Base-by-base conservation (phyloP, 31 red algal genomes). In the Odonthalia washingtoniensis region DNA sequence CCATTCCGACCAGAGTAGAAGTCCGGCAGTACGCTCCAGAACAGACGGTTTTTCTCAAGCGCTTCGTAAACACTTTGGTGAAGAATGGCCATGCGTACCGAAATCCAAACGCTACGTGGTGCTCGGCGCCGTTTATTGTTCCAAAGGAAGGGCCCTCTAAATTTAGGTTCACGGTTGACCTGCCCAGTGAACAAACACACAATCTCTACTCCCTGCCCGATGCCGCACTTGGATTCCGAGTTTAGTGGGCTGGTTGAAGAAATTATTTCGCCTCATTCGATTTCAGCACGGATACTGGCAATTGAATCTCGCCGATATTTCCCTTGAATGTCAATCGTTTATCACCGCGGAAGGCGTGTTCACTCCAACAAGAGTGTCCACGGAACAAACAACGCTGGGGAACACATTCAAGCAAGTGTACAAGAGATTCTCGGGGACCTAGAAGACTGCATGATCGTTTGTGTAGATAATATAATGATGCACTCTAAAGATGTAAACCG, bases 221-320 rank as follows among this genome's bases (percentile, higher is more conserved):
- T 70, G 66, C n/a, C 66, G 28, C 9, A 70, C 66, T 30, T 70
- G 66, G 66, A 70, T 6, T 30, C 9, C 12, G 66, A 70, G 66
- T 33, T 70, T 6, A 28, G 28, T 9, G 27, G 28, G 12, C 33
- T 70, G 14, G n/a, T 26, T 12, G 66, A 70, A 26, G 6, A 9
- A 28, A 70, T 9, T 18, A 33, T 9, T 70, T 70, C 6, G 6
- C 66, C 12, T 12, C 28, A 9, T 33, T 70, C 66, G 33, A 70
- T 26, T 30, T 70, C 28, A 9, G 6, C 66, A 70, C 28, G 66
- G 9, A 28, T 70, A 70, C 27, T 70, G 66, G 66, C 66, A 70
- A 36, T 30, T 30, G 66, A 6, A 6, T 6, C 66, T 70, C 6
- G 28, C 9, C 6, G 12, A 33, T 33, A 21, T 30, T 70, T 36